phyloP scores from a whole-genome alignment of 192 early-diverging fungal species.

The Phlyctochytrium planicorne region DNA sequence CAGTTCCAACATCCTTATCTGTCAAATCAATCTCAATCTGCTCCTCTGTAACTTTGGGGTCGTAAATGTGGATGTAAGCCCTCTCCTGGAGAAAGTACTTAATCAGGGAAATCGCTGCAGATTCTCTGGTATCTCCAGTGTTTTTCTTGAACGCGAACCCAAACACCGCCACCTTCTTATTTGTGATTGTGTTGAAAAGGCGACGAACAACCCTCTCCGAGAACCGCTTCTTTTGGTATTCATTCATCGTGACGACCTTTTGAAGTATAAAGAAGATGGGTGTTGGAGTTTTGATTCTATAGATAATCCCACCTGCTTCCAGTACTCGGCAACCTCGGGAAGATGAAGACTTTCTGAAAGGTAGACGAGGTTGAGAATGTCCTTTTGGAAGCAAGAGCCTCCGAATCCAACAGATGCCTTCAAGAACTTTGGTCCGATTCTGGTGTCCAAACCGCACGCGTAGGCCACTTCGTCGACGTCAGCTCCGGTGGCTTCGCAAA shows the following conservation, averaged over 20 bases:
- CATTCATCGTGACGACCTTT: slow-evolving; percentile 80
- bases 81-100: slow-evolving; percentile 77
- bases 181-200: slow-evolving; percentile 77
- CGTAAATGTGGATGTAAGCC: slow-evolving; percentile 77
- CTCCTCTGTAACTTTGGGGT: slow-evolving; percentile 79
- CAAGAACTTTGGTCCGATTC: slow-evolving; percentile 88
- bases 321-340: slow-evolving; percentile 90
- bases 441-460: slow-evolving; percentile 81
- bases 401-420: slow-evolving; percentile 93
- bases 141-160: slow-evolving; percentile 97
- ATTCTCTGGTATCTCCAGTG: slow-evolving; percentile 90
- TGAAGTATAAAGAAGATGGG: neutral
- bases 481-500: slow-evolving; percentile 91
- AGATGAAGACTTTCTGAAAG: slow-evolving; percentile 78
- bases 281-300: neutral
- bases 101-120: slow-evolving; percentile 83
- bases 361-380: slow-evolving; percentile 89
- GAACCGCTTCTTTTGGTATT: slow-evolving; percentile 88
- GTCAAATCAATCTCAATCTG: slow-evolving; percentile 72
- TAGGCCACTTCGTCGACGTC: slow-evolving; percentile 88
- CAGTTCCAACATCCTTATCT: slow-evolving; percentile 29
- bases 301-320: slow-evolving; percentile 68
- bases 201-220: slow-evolving; percentile 65
- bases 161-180: slow-evolving; percentile 75
- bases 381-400: slow-evolving; percentile 95